Base-by-base conservation (phyloP, 495 filamentous ascomycete genomes). In the Staphylotrichum tortipilum region DNA sequence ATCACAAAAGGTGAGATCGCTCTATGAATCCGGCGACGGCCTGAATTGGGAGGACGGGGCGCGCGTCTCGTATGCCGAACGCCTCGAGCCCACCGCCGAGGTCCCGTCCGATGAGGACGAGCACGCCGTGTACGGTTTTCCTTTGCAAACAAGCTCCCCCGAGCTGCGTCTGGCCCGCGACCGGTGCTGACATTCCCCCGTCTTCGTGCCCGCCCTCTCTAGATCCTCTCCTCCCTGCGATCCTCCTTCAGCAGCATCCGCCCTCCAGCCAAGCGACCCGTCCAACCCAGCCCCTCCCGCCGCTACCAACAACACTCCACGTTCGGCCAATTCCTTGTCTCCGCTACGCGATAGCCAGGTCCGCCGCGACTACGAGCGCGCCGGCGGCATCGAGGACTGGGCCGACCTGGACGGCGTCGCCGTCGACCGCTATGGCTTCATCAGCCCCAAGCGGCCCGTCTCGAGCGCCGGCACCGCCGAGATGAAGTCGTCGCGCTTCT, bases 351-450 rank as follows among this genome's bases (percentile, higher is more conserved):
- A 64, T 65, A 70, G 57, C 39, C 52, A 54, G 31, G 30, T 42
- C 19, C 55, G 60, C 42, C 55, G 40, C 37, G 62, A 56, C 21
- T 61, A 68, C 31, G 71, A 76, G 65, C 67, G 83, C 12, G 88
- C 89, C 12, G 90, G 89, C 14, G 91, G 91, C 0, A 80, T 94
- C 34, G 92, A 99, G 60, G 90, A 95, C 59, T 99, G 92, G 94
- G 84, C 91, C 57, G 84, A 95, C 65, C 69, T 99, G 10, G 74
- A 83, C n/a, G 85, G 78, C n/a, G 77, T 72, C 33, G 86, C 94
- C 63, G 86, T 97, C 35, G 92, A 99, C 68, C 75, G 79, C 59
- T 99, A 97, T 64, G 92, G 92, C 15, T 99, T 99, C 70, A 97
- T 99, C 64, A 76, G 58, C 73, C 52, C 71, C 60, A 60, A 69